These are phyloP conservation scores for Holtermannia corniformis DNA, from an alignment of 768 basidiomycete species.

Conservation along the genomic window DNA sequence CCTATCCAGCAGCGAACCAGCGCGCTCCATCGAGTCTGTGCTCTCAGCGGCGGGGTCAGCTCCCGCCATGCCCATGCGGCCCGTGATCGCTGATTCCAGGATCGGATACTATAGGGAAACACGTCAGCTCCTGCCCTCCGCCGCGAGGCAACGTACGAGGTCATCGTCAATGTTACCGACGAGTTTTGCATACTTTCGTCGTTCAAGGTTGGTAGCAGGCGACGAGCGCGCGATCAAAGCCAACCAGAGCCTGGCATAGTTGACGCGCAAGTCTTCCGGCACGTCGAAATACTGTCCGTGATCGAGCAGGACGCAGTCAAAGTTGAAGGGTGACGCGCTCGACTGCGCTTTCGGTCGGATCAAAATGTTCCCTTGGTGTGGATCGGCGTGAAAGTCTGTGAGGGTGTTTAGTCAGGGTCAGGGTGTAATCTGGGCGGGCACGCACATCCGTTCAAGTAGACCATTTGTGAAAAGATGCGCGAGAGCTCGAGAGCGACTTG, in stretches of 20 bases:
- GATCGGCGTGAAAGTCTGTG: conserved; percentile 57
- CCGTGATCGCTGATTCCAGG: conserved; percentile 88
- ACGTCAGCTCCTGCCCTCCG: neutral
- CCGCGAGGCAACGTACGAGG: conserved; percentile 51
- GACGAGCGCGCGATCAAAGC: conserved; percentile 70
- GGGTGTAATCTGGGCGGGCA: conserved; percentile 52
- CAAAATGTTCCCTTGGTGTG: conserved; percentile 79
- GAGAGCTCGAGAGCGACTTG: conserved; percentile 83
- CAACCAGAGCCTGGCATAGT: conserved; percentile 64
- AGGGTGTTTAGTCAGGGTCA: neutral
- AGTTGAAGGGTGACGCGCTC: conserved; percentile 79
- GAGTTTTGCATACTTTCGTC: conserved; percentile 76
- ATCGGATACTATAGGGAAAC: conserved; percentile 63
- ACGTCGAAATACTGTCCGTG: conserved; percentile 81
- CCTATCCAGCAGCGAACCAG: conserved; percentile 24
- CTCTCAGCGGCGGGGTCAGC: conserved; percentile 2
- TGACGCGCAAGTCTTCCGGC: conserved; percentile 64
- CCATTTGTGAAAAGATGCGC: conserved; percentile 87
- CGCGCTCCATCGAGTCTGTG: neutral
- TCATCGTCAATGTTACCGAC: conserved; percentile 87
- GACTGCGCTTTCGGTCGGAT: conserved; percentile 61
- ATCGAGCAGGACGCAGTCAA: conserved; percentile 89
- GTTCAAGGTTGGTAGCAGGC: conserved; percentile 53
- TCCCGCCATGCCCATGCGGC: conserved; percentile 55
- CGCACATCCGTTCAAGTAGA: conserved; percentile 76